Conservation (phyloP, 2,329 filamentous ascomycete species). For the Rosellinia necatrix region DNA sequence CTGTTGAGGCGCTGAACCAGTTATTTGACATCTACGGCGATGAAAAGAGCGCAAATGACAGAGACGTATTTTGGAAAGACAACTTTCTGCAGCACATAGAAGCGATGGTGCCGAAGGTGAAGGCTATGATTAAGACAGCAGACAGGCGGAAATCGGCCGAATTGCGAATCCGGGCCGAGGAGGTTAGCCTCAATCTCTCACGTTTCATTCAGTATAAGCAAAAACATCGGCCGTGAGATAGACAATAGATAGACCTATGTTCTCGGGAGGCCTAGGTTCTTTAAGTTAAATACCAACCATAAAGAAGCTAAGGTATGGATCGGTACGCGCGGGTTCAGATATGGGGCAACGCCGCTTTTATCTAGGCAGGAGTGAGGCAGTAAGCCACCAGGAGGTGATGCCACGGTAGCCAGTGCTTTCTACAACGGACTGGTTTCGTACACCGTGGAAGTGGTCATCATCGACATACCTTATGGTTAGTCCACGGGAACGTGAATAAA, state of each 20-base stretch:
- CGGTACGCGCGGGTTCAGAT: not conserved
- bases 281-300: not conserved
- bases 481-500: slow-evolving; percentile 8
- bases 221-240: slow-evolving; percentile 52
- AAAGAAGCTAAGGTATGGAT: not conserved
- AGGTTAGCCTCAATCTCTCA: slow-evolving; percentile 62
- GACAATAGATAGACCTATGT: not conserved
- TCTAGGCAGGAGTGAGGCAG: not conserved
- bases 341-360: slow-evolving; percentile 1
- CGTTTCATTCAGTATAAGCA: slow-evolving; percentile 70
- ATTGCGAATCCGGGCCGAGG: slow-evolving; percentile 63
- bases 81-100: slow-evolving; percentile 64
- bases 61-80: slow-evolving; percentile 67
- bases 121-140: slow-evolving; percentile 61
- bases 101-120: slow-evolving; percentile 56
- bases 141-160: slow-evolving; percentile 64
- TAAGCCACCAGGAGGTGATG: not conserved
- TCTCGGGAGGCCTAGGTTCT: not conserved
- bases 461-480: slow-evolving; percentile 22
- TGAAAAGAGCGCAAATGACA: slow-evolving; percentile 61
- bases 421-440: slow-evolving; percentile 1
- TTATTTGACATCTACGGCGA: slow-evolving; percentile 71
- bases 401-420: not conserved
- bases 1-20: slow-evolving; percentile 68
- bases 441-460: slow-evolving; percentile 7